Evolutionary conservation across 306 rosid species (phyloP).

Genomic region (Prosopis cineraria): DNA sequence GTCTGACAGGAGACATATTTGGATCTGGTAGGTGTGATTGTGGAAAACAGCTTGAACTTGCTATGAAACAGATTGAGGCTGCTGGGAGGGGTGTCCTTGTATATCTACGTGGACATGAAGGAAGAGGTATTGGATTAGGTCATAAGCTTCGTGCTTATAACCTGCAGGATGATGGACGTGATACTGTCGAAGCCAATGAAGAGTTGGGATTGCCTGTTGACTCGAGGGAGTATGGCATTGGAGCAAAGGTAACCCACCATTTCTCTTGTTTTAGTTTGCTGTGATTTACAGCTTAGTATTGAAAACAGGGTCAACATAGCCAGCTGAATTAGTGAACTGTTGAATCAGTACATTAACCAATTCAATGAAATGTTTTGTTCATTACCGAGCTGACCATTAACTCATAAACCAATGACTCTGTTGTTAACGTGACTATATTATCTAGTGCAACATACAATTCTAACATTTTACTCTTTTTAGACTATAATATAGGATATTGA

Average conservation of each 20-base stretch:
- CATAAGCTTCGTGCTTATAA: slow-evolving; percentile 94
- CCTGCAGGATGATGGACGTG: slow-evolving; percentile 83
- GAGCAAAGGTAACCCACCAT: slow-evolving; percentile 96
- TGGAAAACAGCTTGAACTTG: slow-evolving; percentile 83
- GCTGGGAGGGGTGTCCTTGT: slow-evolving; percentile 90
- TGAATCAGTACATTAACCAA: too few species aligned
- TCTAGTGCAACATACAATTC: too few species aligned
- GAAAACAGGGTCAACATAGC: too few species aligned
- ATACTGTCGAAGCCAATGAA: slow-evolving; percentile 94
- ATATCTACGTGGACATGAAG: slow-evolving; percentile 97
- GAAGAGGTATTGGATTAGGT: slow-evolving; percentile 95
- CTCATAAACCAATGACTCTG: too few species aligned
- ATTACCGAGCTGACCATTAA: too few species aligned
- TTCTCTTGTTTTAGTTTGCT: too few species aligned
- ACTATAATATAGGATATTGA: too few species aligned
- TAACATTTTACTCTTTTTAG: too few species aligned
- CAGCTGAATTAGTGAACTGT: too few species aligned
- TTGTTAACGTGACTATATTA: too few species aligned
- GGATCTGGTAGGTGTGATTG: slow-evolving; percentile 97
- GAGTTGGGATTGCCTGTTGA: slow-evolving; percentile 95
- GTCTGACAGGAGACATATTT: slow-evolving; percentile 96
- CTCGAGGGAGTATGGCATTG: slow-evolving; percentile 95
- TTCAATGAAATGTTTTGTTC: too few species aligned
- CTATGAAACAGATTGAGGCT: slow-evolving; percentile 92
- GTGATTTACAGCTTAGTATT: too few species aligned